Conservation (phyloP, 2,329 filamentous ascomycete species). For the Thielaviopsis ethacetica region DNA sequence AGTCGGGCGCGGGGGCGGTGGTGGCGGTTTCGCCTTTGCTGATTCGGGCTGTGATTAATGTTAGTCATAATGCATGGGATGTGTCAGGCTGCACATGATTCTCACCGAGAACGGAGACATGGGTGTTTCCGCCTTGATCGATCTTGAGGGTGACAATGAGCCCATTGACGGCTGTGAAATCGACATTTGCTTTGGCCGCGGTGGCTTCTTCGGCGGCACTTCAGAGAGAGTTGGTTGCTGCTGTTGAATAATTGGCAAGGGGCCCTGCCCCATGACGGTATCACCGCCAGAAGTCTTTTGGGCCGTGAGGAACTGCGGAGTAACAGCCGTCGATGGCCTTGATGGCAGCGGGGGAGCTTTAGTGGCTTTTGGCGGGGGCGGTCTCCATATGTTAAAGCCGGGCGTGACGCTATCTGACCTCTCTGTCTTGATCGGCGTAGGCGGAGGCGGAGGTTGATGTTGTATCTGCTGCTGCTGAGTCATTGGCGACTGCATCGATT, state of each 20-base stretch:
- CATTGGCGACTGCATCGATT: neutral
- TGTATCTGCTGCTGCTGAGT: constrained; percentile 9
- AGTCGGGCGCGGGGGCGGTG: constrained; percentile 7
- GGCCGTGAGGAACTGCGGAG: constrained; percentile 12
- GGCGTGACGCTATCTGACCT: constrained; percentile 1
- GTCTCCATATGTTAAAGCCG: constrained; percentile 20
- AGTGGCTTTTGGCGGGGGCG: constrained; percentile 23
- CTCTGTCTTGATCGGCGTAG: neutral
- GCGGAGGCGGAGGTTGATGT: constrained; percentile 2
- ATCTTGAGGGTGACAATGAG: neutral
- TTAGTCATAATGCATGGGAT: neutral
- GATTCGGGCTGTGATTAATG: neutral
- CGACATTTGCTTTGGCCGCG: neutral
- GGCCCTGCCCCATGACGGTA: neutral
- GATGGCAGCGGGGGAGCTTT: constrained; percentile 20
- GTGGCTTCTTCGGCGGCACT: constrained; percentile 1
- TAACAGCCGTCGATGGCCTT: constrained; percentile 12
- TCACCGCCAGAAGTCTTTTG: constrained; percentile 7
- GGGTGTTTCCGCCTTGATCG: neutral
- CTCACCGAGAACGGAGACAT: neutral
- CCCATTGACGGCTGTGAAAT: neutral
- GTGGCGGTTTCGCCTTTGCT: neutral
- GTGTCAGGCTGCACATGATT: neutral
- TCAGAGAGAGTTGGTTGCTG: constrained; percentile 1
- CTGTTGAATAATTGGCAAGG: constrained; percentile 14